Evolutionary conservation across 2,329 filamentous ascomycete genomes (phyloP), one percentile per base, ranked within the genome.

Genomic region (Beauveria bassiana): DNA sequence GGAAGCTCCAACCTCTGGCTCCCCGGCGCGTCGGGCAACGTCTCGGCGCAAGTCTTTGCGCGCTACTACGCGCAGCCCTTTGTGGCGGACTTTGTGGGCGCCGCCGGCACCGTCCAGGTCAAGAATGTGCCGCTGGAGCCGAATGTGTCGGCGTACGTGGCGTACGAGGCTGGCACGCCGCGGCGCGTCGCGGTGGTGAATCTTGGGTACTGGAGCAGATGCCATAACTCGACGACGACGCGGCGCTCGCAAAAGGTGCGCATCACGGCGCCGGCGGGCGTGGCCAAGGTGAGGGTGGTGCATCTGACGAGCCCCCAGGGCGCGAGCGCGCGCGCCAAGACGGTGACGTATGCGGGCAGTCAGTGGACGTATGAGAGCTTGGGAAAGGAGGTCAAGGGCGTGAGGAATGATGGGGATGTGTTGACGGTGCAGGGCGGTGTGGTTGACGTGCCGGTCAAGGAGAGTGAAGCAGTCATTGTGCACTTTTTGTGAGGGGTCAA

Each of bases 51-150:
- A 43, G 72, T 75, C 0, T 73, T 73, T 57, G 63, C 72, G 18
- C 73, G 71, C 64, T 75, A 67, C 63, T 75, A 75, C 65, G 70
- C 73, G 40, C 72, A 74, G 64, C 73, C 72, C 1, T 71, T 75
- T 62, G 65, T 74, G 18, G 70, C 70, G 3, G 73, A 74, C 64
- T 72, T 75, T 60, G 70, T 75, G 46, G 72, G 73, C 28, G 59
- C 60, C 24, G 70, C 71, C 7, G 70, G 70, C 3, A 67, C 63
- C 7, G 70, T 72, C 3, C 67, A 66, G 14, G 68, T 73, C 7
- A 63, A 67, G 9, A 64, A 67, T 46, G 64, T 63, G 10, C 59
- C 59, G 8, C 56, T 45, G 8, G 66, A 68, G 7, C 65, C 69
- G 7, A 71, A 73, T 47, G 47, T 70, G 10, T 67, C 68, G 18